phyloP scores from a whole-genome alignment of 768 basidiomycete genomes.

The Pisolithus microcarpus region DNA sequence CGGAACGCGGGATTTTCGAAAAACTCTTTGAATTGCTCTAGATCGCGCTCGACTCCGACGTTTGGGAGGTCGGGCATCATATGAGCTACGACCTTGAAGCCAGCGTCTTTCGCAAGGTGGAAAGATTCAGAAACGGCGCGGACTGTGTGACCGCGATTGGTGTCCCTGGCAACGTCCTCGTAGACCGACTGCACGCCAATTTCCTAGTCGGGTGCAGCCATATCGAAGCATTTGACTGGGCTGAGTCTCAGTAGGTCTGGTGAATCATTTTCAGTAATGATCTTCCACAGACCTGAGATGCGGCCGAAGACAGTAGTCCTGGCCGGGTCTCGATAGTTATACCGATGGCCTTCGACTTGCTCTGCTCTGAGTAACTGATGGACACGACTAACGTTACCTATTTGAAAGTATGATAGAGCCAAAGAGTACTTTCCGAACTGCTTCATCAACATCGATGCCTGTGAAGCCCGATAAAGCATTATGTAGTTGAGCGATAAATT shows the following conservation, averaged over 20 bases:
- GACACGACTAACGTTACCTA: background rate
- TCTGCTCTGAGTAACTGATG: conserved; percentile 86
- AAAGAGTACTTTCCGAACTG: conserved; percentile 55
- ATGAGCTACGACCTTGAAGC: conserved; percentile 99
- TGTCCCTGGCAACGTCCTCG: conserved; percentile 98
- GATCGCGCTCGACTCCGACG: conserved; percentile 92
- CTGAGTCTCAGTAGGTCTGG: background rate
- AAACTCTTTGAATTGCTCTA: conserved; percentile 98
- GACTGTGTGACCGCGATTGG: conserved; percentile 97
- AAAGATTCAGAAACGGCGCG: conserved; percentile 95
- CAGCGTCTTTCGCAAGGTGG: conserved; percentile 96
- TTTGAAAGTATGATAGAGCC: background rate
- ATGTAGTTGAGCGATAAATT: conserved; percentile 93
- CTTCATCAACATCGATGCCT: conserved; percentile 89
- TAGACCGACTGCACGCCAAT: conserved; percentile 99
- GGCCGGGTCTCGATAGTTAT: conserved; percentile 99
- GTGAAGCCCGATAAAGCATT: conserved; percentile 96
- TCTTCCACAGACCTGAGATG: conserved; percentile 65
- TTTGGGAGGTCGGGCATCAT: conserved; percentile 99
- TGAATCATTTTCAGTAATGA: background rate
- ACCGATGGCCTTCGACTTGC: conserved; percentile 97
- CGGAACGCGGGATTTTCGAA: conserved; percentile 98
- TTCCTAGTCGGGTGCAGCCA: conserved; percentile 95
- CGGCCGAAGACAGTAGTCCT: conserved; percentile 94
- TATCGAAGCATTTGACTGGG: conserved; percentile 95